Conservation (phyloP, 305 asterid species). For the Ajuga reptans region DNA sequence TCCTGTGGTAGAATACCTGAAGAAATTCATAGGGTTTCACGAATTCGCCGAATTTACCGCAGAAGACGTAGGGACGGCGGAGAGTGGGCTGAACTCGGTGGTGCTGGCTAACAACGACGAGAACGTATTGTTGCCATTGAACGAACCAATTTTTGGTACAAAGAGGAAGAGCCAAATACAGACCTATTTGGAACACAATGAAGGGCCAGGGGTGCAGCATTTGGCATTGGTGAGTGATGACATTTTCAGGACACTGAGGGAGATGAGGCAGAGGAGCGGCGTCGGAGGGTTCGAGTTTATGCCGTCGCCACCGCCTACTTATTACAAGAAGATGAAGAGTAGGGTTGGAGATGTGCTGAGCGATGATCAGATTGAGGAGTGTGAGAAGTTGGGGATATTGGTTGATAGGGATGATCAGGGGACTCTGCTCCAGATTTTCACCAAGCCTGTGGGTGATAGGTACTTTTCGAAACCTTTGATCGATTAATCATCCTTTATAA, state of each 20-base stretch:
- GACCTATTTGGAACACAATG: constrained; percentile 89
- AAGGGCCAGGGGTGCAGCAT: constrained; percentile 89
- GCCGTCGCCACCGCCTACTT: constrained; percentile 85
- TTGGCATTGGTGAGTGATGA: constrained; percentile 65
- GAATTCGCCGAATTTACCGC: constrained; percentile 83
- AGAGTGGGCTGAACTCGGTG: constrained; percentile 79
- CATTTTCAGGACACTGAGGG: constrained; percentile 64
- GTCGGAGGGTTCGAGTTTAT: constrained; percentile 90
- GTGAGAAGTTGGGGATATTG: constrained; percentile 84
- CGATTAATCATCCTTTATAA: background rate
- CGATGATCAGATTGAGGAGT: constrained; percentile 67
- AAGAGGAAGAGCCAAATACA: constrained; percentile 91
- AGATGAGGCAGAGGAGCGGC: constrained; percentile 79
- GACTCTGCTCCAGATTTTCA: constrained; percentile 89
- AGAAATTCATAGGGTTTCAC: constrained; percentile 67
- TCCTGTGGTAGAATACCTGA: constrained; percentile 67
- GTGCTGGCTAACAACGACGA: constrained; percentile 69
- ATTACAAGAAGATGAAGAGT: constrained; percentile 56
- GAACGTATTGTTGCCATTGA: constrained; percentile 61
- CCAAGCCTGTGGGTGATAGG: constrained; percentile 96
- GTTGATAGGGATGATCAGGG: constrained; percentile 96
- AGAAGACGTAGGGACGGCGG: constrained; percentile 76
- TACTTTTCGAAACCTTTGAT: constrained; percentile 17
- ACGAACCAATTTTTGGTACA: constrained; percentile 78
- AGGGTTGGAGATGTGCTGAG: constrained; percentile 64